Evolutionary conservation across 495 filamentous ascomycete genomes (phyloP).

Genomic region (Trichoderma parareesei): DNA sequence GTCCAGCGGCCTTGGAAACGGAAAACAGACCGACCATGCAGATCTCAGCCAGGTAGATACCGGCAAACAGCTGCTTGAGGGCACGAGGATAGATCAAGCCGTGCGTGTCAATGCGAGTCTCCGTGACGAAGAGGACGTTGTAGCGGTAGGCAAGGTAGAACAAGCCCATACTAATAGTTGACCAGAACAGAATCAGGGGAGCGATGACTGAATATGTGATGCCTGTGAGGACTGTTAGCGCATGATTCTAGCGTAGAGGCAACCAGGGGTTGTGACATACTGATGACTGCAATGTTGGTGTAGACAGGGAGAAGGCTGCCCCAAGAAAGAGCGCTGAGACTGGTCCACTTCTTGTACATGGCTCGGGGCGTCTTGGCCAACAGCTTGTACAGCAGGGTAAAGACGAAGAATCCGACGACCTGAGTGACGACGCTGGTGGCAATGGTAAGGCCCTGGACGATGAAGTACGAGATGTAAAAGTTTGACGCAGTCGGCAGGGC

Average conservation of each 20-base stretch:
- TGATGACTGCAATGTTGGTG: constrained; percentile 80
- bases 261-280: constrained; percentile 29
- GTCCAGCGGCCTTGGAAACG: constrained; percentile 61
- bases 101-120: constrained; percentile 80
- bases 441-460: constrained; percentile 85
- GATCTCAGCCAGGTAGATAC: constrained; percentile 75
- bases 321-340: constrained; percentile 63
- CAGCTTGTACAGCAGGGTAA: constrained; percentile 65
- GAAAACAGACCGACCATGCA: constrained; percentile 90
- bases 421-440: constrained; percentile 68
- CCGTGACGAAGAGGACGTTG: constrained; percentile 88
- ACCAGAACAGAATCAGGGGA: constrained; percentile 82
- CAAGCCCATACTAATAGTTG: constrained; percentile 70
- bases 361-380: constrained; percentile 49
- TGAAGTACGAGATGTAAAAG: constrained; percentile 93
- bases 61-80: constrained; percentile 85
- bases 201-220: constrained; percentile 89
- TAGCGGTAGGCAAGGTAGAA: constrained; percentile 95
- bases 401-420: constrained; percentile 67
- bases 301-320: constrained; percentile 83
- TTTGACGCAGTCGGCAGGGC: constrained; percentile 78
- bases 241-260: neutral
- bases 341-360: constrained; percentile 53
- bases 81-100: constrained; percentile 80
- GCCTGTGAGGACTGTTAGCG: constrained; percentile 33